Evolutionary conservation across 495 filamentous ascomycete species (phyloP).

Genomic region (Penicillium paxilli): DNA sequence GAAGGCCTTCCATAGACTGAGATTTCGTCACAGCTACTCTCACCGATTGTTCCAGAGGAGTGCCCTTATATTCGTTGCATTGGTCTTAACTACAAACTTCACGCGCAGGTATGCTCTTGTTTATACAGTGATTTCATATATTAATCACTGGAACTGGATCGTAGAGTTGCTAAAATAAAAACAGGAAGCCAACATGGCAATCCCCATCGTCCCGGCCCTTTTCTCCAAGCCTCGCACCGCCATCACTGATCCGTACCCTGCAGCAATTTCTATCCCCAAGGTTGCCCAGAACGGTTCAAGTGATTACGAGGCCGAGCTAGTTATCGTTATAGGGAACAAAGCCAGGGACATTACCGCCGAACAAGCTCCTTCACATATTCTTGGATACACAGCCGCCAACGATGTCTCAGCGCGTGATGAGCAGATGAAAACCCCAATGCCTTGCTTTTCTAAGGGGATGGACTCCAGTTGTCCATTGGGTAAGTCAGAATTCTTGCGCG

Average conservation of each 20-base stretch:
- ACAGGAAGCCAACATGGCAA: slow-evolving; percentile 61
- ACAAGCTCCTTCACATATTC: slow-evolving; percentile 62
- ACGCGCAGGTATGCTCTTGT: slow-evolving; percentile 38
- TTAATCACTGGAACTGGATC: background rate
- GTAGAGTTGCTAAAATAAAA: slow-evolving; percentile 29
- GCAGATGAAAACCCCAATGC: slow-evolving; percentile 66
- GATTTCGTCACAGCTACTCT: background rate
- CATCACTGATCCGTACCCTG: slow-evolving; percentile 58
- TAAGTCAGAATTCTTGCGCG: background rate
- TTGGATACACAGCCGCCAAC: slow-evolving; percentile 70
- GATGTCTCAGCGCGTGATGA: slow-evolving; percentile 70
- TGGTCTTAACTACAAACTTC: slow-evolving; percentile 67
- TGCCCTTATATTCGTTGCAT: slow-evolving; percentile 55
- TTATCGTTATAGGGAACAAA: slow-evolving; percentile 63
- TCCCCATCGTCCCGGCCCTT: slow-evolving; percentile 66
- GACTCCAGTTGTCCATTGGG: background rate
- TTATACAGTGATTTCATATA: background rate
- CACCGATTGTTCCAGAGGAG: slow-evolving; percentile 9
- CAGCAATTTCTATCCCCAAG: slow-evolving; percentile 33
- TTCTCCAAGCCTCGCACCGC: slow-evolving; percentile 73
- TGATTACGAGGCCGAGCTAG: slow-evolving; percentile 75
- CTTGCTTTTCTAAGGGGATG: background rate
- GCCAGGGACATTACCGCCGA: slow-evolving; percentile 59
- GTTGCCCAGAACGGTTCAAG: slow-evolving; percentile 45
- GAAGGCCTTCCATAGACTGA: slow-evolving; percentile 7